A percentile compares a stretch with the other conserved stretches of the same genome.
phyloP scores from a whole-genome alignment of 768 basidiomycete genomes.

The Lentinus tigrinus region DNA sequence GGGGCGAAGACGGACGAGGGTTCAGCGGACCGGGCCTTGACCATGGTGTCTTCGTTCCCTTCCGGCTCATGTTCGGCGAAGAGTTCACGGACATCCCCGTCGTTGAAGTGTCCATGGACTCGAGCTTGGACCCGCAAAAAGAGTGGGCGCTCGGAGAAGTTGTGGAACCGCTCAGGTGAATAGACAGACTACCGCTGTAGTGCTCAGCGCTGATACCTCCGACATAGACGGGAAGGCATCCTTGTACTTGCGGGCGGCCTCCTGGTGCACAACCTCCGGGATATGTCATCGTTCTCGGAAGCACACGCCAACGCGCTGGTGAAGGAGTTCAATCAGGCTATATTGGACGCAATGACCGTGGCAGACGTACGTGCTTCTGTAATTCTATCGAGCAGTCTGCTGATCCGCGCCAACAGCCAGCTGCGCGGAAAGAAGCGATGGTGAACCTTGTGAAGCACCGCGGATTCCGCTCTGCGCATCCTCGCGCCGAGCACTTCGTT shows the following conservation, averaged over 20 bases:
- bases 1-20: constrained; percentile 67
- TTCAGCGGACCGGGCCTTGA: constrained; percentile 66
- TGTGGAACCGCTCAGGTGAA: constrained; percentile 55
- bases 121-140: constrained; percentile 52
- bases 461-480: constrained; percentile 68
- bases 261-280: constrained; percentile 64
- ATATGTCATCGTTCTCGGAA: constrained; percentile 49
- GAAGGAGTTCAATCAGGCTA: constrained; percentile 58
- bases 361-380: constrained; percentile 43
- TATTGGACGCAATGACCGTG: constrained; percentile 51
- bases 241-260: constrained; percentile 72
- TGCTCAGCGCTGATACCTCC: constrained; percentile 9
- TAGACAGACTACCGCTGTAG: constrained; percentile 7
- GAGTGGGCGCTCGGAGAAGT: constrained; percentile 70
- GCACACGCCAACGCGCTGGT: constrained; percentile 45
- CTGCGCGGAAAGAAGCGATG: constrained; percentile 55
- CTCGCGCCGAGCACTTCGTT: constrained; percentile 78
- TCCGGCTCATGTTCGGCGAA: constrained; percentile 75
- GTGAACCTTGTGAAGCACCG: constrained; percentile 52
- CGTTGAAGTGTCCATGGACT: constrained; percentile 68
- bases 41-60: constrained; percentile 81
- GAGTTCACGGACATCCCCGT: constrained; percentile 62
- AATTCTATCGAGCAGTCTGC: neutral
- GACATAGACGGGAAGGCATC: constrained; percentile 57
- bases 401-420: constrained; percentile 33